Evolutionary conservation across 257 asterid species (phyloP).

Genomic region (Solanum tacnaense): DNA sequence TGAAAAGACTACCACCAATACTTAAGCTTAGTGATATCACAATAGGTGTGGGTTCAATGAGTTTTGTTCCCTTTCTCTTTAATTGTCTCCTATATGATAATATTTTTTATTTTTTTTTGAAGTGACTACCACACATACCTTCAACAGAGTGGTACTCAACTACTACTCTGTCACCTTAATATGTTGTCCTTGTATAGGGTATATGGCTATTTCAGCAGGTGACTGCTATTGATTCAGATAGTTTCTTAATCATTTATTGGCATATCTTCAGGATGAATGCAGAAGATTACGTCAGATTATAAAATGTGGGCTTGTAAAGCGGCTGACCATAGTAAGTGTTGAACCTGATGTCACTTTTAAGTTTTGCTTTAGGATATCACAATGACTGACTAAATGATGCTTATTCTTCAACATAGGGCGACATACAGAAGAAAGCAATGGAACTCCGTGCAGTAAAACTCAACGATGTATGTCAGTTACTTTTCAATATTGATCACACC

Average conservation of each 20-base stretch:
- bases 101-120: neutral
- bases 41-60: neutral
- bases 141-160: neutral
- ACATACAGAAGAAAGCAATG: slow-evolving; percentile 63
- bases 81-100: neutral
- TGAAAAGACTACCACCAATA: neutral
- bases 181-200: neutral
- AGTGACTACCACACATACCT: neutral
- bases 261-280: slow-evolving; percentile 71
- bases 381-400: neutral
- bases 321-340: slow-evolving; percentile 60
- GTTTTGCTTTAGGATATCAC: neutral
- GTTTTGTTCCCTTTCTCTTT: neutral
- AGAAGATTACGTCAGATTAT: slow-evolving; percentile 71
- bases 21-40: neutral
- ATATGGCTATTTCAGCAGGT: neutral
- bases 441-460: slow-evolving; percentile 54
- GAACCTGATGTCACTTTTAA: neutral
- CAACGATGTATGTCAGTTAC: slow-evolving; percentile 31
- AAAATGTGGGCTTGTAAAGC: slow-evolving; percentile 69
- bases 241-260: neutral
- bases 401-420: slow-evolving; percentile 44
- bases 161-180: neutral
- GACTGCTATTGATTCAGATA: neutral
- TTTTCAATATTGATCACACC: neutral